Conservation (phyloP, 2,329 filamentous ascomycete genomes). For the Talaromyces islandicus region DNA sequence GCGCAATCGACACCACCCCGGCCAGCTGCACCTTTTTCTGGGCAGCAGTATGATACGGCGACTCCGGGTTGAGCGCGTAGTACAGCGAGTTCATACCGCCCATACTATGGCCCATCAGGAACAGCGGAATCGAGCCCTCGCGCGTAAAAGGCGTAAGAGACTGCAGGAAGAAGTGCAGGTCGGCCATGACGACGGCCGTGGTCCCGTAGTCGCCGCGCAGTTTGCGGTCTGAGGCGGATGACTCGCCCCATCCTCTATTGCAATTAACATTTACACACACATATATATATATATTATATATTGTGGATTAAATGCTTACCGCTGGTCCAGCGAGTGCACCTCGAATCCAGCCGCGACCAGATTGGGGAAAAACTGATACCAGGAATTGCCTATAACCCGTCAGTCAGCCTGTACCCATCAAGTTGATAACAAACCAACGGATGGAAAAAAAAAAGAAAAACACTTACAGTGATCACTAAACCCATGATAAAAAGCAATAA, state of each 20-base stretch:
- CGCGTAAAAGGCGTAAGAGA: conserved; percentile 46
- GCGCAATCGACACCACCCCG: conserved; percentile 64
- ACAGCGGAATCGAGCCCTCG: conserved; percentile 47
- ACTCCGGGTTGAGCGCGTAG: conserved; percentile 40
- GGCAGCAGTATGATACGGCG: conserved; percentile 13
- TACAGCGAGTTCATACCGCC: conserved; percentile 73
- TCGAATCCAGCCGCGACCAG: conserved; percentile 69
- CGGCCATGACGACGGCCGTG: conserved; percentile 65
- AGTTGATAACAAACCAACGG: too few relatives aligned
- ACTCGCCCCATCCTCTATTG: conserved; percentile 70
- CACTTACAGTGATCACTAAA: conserved; percentile 70
- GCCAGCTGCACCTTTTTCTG: background rate
- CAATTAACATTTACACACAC: background rate
- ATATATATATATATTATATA: too few relatives aligned
- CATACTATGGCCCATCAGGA: conserved; percentile 88
- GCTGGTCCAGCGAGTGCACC: conserved; percentile 74
- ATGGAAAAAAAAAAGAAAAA: background rate
- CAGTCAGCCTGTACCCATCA: background rate
- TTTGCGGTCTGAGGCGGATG: conserved; percentile 50
- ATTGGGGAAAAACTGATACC: conserved; percentile 65
- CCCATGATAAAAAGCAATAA: conserved; percentile 78
- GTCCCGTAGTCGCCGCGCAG: conserved; percentile 69
- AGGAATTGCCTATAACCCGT: conserved; percentile 55
- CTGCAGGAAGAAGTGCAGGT: conserved; percentile 71
- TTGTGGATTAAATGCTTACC: conserved; percentile 30